These are phyloP conservation scores for Neurospora pannonica DNA, from an alignment of 495 filamentous ascomycete species.

Conservation along the genomic window DNA sequence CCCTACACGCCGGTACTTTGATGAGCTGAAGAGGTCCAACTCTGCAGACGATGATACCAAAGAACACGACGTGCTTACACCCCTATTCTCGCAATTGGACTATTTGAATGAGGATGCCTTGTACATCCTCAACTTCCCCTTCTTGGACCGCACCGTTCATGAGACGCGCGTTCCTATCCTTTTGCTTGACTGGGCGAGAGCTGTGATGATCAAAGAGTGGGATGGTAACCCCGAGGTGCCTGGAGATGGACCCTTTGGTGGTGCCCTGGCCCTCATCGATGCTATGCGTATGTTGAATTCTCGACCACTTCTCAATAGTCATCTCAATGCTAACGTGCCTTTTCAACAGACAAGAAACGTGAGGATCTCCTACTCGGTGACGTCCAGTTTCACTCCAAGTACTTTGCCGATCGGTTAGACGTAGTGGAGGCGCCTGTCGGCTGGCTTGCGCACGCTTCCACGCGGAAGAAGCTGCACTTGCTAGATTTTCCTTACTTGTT, in stretches of 20 bases:
- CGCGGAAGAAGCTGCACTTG: conserved; percentile 61
- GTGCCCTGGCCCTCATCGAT: conserved; percentile 64
- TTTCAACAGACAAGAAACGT: conserved; percentile 44
- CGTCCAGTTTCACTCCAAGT: conserved; percentile 62
- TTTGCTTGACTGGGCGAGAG: conserved; percentile 70
- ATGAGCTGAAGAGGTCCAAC: conserved; percentile 30
- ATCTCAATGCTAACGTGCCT: conserved; percentile 3
- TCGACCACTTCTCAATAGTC: neutral
- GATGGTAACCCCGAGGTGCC: conserved; percentile 61
- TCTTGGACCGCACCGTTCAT: conserved; percentile 36
- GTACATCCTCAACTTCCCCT: conserved; percentile 35
- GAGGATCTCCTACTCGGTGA: conserved; percentile 53
- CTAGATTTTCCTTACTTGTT: conserved; percentile 79
- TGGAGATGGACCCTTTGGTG: conserved; percentile 56
- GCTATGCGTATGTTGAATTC: conserved; percentile 52
- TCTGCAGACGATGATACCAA: conserved; percentile 10
- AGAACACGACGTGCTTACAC: conserved; percentile 35
- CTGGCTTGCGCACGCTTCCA: conserved; percentile 52
- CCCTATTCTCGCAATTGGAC: conserved; percentile 40
- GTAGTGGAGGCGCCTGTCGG: conserved; percentile 62
- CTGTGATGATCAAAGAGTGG: conserved; percentile 68
- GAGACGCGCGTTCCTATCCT: conserved; percentile 44
- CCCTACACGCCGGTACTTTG: conserved; percentile 34
- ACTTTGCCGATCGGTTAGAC: conserved; percentile 71
- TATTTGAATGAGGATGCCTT: conserved; percentile 31